Conservation (phyloP, 495 filamentous ascomycete genomes). For the Xylaria palmicola region DNA sequence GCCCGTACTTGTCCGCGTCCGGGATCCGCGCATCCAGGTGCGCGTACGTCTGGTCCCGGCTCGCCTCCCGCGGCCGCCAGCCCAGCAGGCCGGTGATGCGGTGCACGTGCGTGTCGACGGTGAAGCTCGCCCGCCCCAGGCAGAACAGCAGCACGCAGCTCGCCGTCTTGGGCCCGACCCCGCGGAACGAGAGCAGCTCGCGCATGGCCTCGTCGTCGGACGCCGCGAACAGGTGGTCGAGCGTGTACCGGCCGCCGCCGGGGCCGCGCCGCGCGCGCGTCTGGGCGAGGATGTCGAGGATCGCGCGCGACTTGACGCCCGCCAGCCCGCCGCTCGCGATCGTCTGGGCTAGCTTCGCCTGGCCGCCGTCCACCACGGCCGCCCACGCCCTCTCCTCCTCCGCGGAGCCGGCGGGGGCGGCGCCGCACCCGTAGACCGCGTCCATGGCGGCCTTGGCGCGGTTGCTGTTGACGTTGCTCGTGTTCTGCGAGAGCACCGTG, state of each 20-base stretch:
- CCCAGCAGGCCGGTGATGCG: conserved; percentile 73
- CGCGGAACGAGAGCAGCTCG: conserved; percentile 69
- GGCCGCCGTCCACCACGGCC: conserved; percentile 61
- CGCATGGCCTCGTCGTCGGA: conserved; percentile 66
- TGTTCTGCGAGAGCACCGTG: conserved; percentile 73
- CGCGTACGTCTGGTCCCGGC: conserved; percentile 65
- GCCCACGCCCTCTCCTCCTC: too few species aligned
- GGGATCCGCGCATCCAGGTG: conserved; percentile 79
- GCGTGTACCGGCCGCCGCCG: conserved; percentile 58
- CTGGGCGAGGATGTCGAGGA: conserved; percentile 70
- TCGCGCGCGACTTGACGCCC: conserved; percentile 69
- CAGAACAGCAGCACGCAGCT: conserved; percentile 80
- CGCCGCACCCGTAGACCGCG: conserved; percentile 69
- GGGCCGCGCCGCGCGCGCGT: conserved; percentile 64
- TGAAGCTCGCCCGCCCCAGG: conserved; percentile 68
- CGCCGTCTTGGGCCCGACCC: conserved; percentile 87
- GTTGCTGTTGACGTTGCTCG: conserved; percentile 63
- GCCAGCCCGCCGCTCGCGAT: conserved; percentile 73
- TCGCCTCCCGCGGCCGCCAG: conserved; percentile 66
- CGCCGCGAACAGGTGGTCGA: conserved; percentile 73
- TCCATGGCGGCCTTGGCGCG: conserved; percentile 71
- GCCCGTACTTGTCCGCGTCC: conserved; percentile 73
- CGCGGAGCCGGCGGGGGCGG: too few species aligned
- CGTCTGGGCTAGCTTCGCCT: conserved; percentile 64
- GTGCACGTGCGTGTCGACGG: conserved; percentile 83